phyloP scores from a whole-genome alignment of 495 filamentous ascomycete genomes.

The Hyphodiscus hymeniophilus region DNA sequence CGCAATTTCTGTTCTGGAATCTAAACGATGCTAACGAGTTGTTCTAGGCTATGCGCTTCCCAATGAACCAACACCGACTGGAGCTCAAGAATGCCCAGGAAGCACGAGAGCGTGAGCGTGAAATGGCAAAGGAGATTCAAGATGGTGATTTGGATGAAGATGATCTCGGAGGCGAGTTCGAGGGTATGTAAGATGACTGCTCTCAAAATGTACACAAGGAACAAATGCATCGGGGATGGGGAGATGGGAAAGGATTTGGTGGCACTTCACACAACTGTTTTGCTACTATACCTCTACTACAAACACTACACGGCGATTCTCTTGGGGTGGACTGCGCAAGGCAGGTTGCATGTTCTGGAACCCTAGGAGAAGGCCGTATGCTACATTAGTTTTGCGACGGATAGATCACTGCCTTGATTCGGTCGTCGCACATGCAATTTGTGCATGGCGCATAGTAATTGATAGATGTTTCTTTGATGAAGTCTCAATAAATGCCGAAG shows the following conservation, averaged over 20 bases:
- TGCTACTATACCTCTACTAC: constrained; percentile 17
- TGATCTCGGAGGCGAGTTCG: constrained; percentile 93
- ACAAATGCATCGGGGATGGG: background rate
- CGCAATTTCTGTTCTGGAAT: background rate
- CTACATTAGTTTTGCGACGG: constrained; percentile 18
- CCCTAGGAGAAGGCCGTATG: constrained; percentile 2
- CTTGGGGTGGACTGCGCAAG: constrained; percentile 5
- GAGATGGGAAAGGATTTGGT: constrained; percentile 13
- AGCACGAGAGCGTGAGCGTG: constrained; percentile 88
- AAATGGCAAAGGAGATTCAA: constrained; percentile 98
- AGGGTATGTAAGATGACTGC: constrained; percentile 69
- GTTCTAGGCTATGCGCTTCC: constrained; percentile 87
- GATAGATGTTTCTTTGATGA: constrained; percentile 17
- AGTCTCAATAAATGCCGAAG: no score
- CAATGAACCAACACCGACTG: constrained; percentile 97
- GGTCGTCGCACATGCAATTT: constrained; percentile 1
- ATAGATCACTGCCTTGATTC: background rate
- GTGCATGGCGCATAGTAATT: constrained; percentile 12
- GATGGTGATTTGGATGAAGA: constrained; percentile 97
- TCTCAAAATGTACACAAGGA: constrained; percentile 3
- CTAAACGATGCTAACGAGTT: constrained; percentile 9
- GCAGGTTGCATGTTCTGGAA: constrained; percentile 2
- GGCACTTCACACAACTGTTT: constrained; percentile 25
- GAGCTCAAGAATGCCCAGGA: constrained; percentile 98
- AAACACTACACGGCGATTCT: constrained; percentile 1